A percentile compares a stretch with the other conserved stretches of the same genome.
Conservation (phyloP, 2,329 filamentous ascomycete species). For the Fonsecaea nubica region DNA sequence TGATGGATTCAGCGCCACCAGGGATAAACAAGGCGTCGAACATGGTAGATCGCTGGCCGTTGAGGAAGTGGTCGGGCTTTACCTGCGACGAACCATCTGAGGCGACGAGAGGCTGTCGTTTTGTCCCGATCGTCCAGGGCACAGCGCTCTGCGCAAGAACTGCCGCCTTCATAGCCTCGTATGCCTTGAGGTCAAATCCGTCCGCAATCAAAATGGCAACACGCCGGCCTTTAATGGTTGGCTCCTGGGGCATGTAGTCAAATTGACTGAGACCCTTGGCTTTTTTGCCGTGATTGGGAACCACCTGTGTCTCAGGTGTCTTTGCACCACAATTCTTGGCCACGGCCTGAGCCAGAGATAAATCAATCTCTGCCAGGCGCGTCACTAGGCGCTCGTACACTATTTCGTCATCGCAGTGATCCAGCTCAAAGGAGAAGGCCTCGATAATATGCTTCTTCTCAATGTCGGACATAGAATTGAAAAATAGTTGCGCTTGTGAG, state of each 20-base stretch:
- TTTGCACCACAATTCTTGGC: conserved; percentile 73
- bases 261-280: conserved; percentile 75
- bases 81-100: conserved; percentile 54
- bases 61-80: conserved; percentile 76
- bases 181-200: conserved; percentile 72
- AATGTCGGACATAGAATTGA: conserved; percentile 72
- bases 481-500: conserved; percentile 81
- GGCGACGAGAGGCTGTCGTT: conserved; percentile 65
- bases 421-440: conserved; percentile 73
- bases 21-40: conserved; percentile 82
- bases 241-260: conserved; percentile 67
- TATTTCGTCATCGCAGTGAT: conserved; percentile 79
- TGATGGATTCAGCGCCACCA: conserved; percentile 70
- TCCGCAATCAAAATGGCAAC: conserved; percentile 79
- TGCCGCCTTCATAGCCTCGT: conserved; percentile 69
- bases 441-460: conserved; percentile 69
- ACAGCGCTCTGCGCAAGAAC: conserved; percentile 68
- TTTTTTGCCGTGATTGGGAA: conserved; percentile 70
- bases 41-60: conserved; percentile 77
- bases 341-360: conserved; percentile 71
- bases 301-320: conserved; percentile 48
- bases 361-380: conserved; percentile 73
- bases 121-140: conserved; percentile 74
- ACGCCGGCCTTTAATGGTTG: conserved; percentile 73
- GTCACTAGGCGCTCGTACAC: conserved; percentile 75